These are phyloP conservation scores for Picochlorum sp. DNA, from an alignment of 139 green algal species.

Conservation along the genomic window DNA sequence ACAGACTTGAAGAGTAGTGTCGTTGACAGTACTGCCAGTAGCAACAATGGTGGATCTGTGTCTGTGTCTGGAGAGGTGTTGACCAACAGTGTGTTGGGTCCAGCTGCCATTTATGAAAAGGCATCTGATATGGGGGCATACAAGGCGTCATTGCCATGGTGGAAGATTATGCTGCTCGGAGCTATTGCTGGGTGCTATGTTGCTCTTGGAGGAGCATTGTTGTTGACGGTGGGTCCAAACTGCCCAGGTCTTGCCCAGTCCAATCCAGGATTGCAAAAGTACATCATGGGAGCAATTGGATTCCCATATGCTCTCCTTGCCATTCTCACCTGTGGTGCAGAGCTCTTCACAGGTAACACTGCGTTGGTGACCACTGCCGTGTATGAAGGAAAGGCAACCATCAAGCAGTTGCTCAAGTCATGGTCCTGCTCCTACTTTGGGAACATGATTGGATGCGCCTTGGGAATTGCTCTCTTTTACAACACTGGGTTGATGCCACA, in stretches of 20 bases:
- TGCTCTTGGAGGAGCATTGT: slow-evolving; percentile 55
- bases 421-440: slow-evolving; percentile 69
- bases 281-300: slow-evolving; percentile 41
- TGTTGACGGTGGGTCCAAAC: slow-evolving; percentile 45
- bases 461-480: slow-evolving; percentile 48
- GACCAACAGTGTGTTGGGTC: background rate
- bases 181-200: slow-evolving; percentile 61
- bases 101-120: slow-evolving; percentile 13
- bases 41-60: background rate
- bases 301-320: slow-evolving; percentile 65
- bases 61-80: slow-evolving; percentile 9
- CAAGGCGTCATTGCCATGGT: slow-evolving; percentile 24
- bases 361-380: slow-evolving; percentile 52
- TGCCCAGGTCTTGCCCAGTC: slow-evolving; percentile 42
- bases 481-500: slow-evolving; percentile 52
- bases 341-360: slow-evolving; percentile 85
- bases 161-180: slow-evolving; percentile 45
- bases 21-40: background rate
- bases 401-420: slow-evolving; percentile 36
- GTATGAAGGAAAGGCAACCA: slow-evolving; percentile 45
- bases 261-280: slow-evolving; percentile 51
- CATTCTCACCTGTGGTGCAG: slow-evolving; percentile 55
- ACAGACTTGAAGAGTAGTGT: background rate
- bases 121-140: slow-evolving; percentile 21
- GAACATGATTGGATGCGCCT: slow-evolving; percentile 74